Conservation (phyloP, 306 rosid species). For the Prunus kanzakura region DNA sequence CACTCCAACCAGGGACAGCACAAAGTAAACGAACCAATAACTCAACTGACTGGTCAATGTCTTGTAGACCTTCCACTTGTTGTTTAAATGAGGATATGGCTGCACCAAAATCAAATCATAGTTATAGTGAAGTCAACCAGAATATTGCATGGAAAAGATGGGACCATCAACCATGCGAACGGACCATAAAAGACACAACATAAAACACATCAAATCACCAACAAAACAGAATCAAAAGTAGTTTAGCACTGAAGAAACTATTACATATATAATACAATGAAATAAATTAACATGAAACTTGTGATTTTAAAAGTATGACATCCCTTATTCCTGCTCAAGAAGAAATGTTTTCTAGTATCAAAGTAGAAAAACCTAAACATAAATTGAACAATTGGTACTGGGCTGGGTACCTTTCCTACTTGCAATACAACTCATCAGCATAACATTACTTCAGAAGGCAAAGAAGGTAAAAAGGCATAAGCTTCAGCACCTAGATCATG, state of each 20-base stretch:
- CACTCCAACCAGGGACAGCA: slow-evolving; percentile 94
- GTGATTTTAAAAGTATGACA: not conserved
- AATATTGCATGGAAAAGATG: not conserved
- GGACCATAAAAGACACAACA: not conserved
- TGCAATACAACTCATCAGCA: not conserved
- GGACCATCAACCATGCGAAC: not conserved
- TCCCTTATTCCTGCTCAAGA: not conserved
- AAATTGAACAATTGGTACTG: not conserved
- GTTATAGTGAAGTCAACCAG: not conserved
- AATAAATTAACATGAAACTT: not conserved
- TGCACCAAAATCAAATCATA: slow-evolving; percentile 39
- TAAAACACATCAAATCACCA: not conserved
- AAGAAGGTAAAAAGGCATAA: not conserved
- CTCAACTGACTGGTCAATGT: slow-evolving; percentile 65
- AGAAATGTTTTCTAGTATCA: not conserved
- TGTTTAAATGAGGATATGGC: slow-evolving; percentile 83
- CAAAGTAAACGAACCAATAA: slow-evolving; percentile 80
- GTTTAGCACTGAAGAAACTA: not conserved
- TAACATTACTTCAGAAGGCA: not conserved
- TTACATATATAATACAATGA: not conserved
- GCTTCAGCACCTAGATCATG: not conserved
- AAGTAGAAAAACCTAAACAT: not conserved
- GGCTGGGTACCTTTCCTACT: not conserved
- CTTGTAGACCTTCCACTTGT: slow-evolving; percentile 77
- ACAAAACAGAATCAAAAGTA: not conserved